phyloP scores from a whole-genome alignment of 257 asterid genomes.

The Misopates orontium region DNA sequence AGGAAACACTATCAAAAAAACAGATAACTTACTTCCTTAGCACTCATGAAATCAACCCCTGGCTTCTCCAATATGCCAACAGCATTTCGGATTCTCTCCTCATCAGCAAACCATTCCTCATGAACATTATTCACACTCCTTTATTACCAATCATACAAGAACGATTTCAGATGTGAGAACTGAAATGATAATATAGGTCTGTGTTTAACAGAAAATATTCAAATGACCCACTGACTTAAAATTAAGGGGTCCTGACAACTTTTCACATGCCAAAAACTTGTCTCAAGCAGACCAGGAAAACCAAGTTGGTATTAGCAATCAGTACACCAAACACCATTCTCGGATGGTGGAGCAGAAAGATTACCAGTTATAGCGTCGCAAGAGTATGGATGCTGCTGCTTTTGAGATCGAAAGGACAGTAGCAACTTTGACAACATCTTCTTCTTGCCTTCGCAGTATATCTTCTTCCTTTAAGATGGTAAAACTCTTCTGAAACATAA shows the following conservation, averaged over 20 bases:
- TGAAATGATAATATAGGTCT: conserved; percentile 10
- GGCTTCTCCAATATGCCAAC: conserved; percentile 79
- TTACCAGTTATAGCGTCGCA: conserved; percentile 85
- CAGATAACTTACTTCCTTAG: conserved; percentile 56
- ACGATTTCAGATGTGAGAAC: conserved; percentile 10
- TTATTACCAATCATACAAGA: conserved; percentile 25
- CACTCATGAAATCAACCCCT: conserved; percentile 36
- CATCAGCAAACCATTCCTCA: conserved; percentile 90
- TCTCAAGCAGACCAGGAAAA: conserved; percentile 10
- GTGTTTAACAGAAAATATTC: background rate
- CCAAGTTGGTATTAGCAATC: conserved; percentile 11
- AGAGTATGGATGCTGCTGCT: conserved; percentile 73
- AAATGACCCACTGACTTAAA: background rate
- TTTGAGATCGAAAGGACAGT: conserved; percentile 77
- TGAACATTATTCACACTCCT: conserved; percentile 91
- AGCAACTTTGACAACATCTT: conserved; percentile 69
- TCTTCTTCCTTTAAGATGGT: conserved; percentile 81
- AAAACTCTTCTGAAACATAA: conserved; percentile 62
- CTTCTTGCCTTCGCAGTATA: conserved; percentile 65
- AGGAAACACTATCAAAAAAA: conserved; percentile 12
- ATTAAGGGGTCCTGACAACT: conserved; percentile 12
- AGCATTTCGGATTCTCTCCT: conserved; percentile 73
- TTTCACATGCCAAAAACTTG: conserved; percentile 12
- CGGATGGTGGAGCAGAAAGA: conserved; percentile 4
- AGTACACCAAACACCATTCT: conserved; percentile 11